Percentiles rank a stretch among this genome's conserved stretches.
phyloP scores from a whole-genome alignment of 2,329 filamentous ascomycete genomes.

The Tolypocladium paradoxum region DNA sequence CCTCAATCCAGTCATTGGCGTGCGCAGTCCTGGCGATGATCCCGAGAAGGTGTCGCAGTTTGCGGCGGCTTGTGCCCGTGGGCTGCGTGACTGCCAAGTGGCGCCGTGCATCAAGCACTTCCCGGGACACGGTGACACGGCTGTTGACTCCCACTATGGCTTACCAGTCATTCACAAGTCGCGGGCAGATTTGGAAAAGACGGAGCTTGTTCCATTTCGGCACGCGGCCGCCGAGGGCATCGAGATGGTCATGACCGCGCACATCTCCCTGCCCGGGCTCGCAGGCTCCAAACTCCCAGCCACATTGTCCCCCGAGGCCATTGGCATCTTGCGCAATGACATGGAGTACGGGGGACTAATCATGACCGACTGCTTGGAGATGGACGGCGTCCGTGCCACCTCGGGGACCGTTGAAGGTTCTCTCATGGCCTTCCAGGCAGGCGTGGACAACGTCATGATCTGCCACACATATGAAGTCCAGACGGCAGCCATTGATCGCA shows the following conservation, averaged over 20 bases:
- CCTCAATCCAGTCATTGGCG: conserved; percentile 15
- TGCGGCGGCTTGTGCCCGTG: conserved; percentile 9
- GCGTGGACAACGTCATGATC: conserved; percentile 17
- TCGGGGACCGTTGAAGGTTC: conserved; percentile 13
- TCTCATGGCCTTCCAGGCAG: conserved; percentile 13
- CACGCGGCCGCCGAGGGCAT: conserved; percentile 9
- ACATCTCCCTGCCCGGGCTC: conserved; percentile 14
- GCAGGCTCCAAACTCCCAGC: conserved; percentile 9
- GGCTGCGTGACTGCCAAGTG: conserved; percentile 8
- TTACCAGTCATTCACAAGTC: conserved; percentile 13
- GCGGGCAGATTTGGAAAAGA: conserved; percentile 9
- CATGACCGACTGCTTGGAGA: conserved; percentile 16
- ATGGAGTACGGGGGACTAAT: conserved; percentile 11
- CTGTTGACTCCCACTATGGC: conserved; percentile 15
- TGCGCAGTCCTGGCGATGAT: conserved; percentile 14
- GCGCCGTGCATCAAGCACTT: conserved; percentile 17
- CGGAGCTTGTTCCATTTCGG: conserved; percentile 13
- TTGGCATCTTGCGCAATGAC: conserved; percentile 12
- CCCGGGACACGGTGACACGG: conserved; percentile 15
- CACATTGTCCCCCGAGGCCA: conserved; percentile 12
- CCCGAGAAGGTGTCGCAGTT: conserved; percentile 9
- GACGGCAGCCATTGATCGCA: conserved; percentile 11
- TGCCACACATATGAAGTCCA: conserved; percentile 16
- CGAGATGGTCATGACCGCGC: conserved; percentile 18
- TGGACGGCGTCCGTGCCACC: conserved; percentile 14